phyloP scores from a whole-genome alignment of 1,284 basidiomycete genomes.

The Crucibulum parvulum region DNA sequence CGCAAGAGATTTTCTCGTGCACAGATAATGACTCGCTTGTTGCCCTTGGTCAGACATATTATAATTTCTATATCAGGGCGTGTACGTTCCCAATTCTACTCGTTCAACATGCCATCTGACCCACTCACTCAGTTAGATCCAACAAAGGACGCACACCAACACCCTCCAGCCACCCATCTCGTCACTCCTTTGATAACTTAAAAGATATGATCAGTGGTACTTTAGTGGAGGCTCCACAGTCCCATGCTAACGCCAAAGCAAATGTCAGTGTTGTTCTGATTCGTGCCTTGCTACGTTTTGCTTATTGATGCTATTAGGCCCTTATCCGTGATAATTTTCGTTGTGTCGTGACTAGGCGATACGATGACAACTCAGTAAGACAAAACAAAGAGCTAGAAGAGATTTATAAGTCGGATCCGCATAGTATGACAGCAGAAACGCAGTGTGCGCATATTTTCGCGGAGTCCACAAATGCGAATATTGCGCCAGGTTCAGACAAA shows the following conservation, averaged over 20 bases:
- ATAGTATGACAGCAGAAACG: conserved; percentile 1
- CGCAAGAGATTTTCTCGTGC: conserved; percentile 15
- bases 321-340: conserved; percentile 24
- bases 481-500: conserved; percentile 8
- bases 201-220: conserved; percentile 17
- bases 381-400: conserved; percentile 13
- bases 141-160: conserved; percentile 16
- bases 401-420: neutral
- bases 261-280: conserved; percentile 15
- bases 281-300: conserved; percentile 2
- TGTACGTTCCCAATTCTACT: conserved; percentile 19
- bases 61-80: conserved; percentile 24
- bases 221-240: conserved; percentile 15
- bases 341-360: conserved; percentile 22
- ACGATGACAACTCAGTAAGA: conserved; percentile 12
- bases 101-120: conserved; percentile 7
- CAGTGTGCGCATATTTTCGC: conserved; percentile 25
- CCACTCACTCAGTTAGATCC: conserved; percentile 13
- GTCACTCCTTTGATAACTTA: conserved; percentile 23
- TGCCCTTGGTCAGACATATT: conserved; percentile 23
- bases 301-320: conserved; percentile 17
- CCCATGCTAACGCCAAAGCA: conserved; percentile 21
- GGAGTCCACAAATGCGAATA: conserved; percentile 16
- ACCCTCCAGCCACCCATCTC: conserved; percentile 19
- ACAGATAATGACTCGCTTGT: conserved; percentile 10